Evolutionary conservation across 495 filamentous ascomycete species (phyloP).

Genomic region (Penicillium chermesinum): DNA sequence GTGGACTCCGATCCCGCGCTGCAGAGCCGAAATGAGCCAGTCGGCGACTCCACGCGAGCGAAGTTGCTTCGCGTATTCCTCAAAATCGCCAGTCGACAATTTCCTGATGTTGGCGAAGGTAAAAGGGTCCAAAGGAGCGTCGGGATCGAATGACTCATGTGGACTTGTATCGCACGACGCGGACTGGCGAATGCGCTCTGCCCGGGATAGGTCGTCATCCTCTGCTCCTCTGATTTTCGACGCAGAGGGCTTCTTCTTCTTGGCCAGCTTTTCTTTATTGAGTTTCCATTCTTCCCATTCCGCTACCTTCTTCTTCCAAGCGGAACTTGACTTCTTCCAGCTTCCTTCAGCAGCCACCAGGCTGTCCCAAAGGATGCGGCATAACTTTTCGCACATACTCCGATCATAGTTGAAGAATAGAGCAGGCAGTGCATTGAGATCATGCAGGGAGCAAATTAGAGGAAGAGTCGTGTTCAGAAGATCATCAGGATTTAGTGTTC

Average conservation of each 20-base stretch:
- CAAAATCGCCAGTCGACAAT: slow-evolving; percentile 48
- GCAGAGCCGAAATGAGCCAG: slow-evolving; percentile 51
- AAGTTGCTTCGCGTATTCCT: slow-evolving; percentile 42
- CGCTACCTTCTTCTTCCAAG: slow-evolving; percentile 46
- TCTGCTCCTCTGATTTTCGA: not conserved
- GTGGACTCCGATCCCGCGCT: slow-evolving; percentile 67
- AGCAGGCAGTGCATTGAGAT: slow-evolving; percentile 66
- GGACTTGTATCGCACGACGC: slow-evolving; percentile 47
- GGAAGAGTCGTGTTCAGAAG: too few relatives aligned
- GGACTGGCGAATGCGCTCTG: slow-evolving; percentile 23
- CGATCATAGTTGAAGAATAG: slow-evolving; percentile 76
- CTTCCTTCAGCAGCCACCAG: slow-evolving; percentile 47
- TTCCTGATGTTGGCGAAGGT: slow-evolving; percentile 59
- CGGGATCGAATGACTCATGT: slow-evolving; percentile 60
- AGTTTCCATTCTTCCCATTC: not conserved
- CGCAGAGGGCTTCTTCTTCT: not conserved
- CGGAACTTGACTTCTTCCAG: slow-evolving; percentile 50
- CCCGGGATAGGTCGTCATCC: not conserved
- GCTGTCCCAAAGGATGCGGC: slow-evolving; percentile 39
- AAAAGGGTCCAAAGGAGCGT: slow-evolving; percentile 55
- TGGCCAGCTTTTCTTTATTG: not conserved
- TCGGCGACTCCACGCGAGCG: slow-evolving; percentile 35
- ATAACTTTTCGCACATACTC: slow-evolving; percentile 53
- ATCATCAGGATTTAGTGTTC: too few relatives aligned
- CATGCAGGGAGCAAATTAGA: too few relatives aligned